Evolutionary conservation across 306 rosid genomes (phyloP), one percentile per base, ranked within the genome.

Genomic region (Gastrolobium villosum): DNA sequence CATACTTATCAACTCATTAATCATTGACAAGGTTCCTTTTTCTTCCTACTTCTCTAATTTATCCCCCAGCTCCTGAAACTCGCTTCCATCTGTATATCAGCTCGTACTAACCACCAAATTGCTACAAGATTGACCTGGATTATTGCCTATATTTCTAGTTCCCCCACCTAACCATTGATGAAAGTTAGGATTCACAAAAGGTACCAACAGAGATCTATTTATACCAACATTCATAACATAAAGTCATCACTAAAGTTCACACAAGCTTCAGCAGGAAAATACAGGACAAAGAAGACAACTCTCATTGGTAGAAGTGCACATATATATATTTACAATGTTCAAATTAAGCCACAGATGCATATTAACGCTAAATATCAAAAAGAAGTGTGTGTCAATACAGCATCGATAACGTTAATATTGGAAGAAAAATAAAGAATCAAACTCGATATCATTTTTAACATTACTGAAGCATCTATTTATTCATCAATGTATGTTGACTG

Each of bases 291-390:
- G 35, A 70, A 10, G 34, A 11, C n/a, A 70, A n/a, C 46, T 50
- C 34, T 31, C 60, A 69, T 8, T 5, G 37, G n/a, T 13, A 72
- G n/a, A 34, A 52, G 75, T 70, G 77, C 55, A 56, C 55, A 56
- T 6, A 52, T 34, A 4, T 56, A 56, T 56, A 40, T 56, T 14
- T 41, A 6, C n/a, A 4, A 13, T 56, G 43, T 41, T 2, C 35
- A 64, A 4, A 64, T 7, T 31, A 48, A 34, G 73, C 11, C 36
- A 65, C 6, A 14, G 37, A 36, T 3, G 14, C 67, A 66, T 26
- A 50, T 70, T 54, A 15, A 41, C 48, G 65, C 53, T 65, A 32
- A 43, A 65, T 10, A 34, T 49, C 60, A 53, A 39, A 52, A 55
- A 8, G 71, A 14, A 14, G 43, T 65, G 35, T 6, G 71, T 7